Base-by-base conservation (phyloP, 2,329 filamentous ascomycete genomes). In the Xylariaceae sp. region DNA sequence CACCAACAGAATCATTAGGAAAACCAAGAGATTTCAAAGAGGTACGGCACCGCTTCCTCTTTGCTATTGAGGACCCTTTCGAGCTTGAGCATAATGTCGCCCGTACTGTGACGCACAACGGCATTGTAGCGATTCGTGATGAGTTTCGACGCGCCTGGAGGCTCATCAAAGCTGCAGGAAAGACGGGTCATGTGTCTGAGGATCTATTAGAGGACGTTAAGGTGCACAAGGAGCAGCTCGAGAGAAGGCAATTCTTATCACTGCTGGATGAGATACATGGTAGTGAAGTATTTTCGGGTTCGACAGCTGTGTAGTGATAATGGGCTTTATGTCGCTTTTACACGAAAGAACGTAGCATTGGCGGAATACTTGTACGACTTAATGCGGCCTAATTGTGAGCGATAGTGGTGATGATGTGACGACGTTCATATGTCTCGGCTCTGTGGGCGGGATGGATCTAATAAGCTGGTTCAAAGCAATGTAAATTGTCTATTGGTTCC, bases 21-120 rank as follows among this genome's bases (percentile, higher is more conserved):
- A 75, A 73, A 45, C 59, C 67, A 9, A 66, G 66, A 4, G 77
- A 81, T 26, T 65, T 81, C 44, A 89, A 88, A 62, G 89, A 92
- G 65, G 81, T 93, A 11, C 83, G 89, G 2, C 84, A 92, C 65
- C 84, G 91, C 10, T 96, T 91, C 69, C 80, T 96, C 4, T 89
- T 96, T 61, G 90, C 91, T 26, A 92, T 97, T 55, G 92, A 96
- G 68, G 92, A 96, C 69, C 92, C 92, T 0, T 96, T 96, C 65
- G 91, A 96, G 74, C 73, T 86, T 2, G 86, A 91, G 33, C 91
- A 96, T 72, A 97, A 96, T 63, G 88, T 96, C 27, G 92, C 89
- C 3, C 80, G 91, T 43, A 96, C 91, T 0, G 91, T 96, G 1
- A 92, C 88, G 6, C 89, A 93, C 65, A 83, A 86, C 55, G 91